Conservation (phyloP, 768 basidiomycete genomes). For the Tylopilus intermedius region DNA sequence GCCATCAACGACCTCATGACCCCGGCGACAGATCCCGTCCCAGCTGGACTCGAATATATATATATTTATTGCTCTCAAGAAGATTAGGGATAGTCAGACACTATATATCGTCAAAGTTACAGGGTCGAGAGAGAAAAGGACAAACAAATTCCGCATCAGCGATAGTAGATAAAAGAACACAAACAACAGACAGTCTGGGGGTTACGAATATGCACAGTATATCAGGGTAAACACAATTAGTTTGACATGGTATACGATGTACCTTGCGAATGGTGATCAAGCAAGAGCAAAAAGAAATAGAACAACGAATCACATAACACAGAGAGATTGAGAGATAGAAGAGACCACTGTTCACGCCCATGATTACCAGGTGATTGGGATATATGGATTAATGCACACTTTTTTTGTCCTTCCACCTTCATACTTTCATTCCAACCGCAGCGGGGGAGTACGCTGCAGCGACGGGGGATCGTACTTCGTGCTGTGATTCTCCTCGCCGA, state of each 20-base stretch:
- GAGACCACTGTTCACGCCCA: conserved; percentile 22
- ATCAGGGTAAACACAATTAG: neutral
- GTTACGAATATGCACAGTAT: neutral
- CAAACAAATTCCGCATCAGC: neutral
- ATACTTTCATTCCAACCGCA: conserved; percentile 49
- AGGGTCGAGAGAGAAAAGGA: neutral
- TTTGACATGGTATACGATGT: neutral
- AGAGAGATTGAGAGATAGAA: neutral
- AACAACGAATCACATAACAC: neutral
- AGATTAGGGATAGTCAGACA: neutral
- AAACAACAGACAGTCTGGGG: too few relatives aligned
- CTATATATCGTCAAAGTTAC: neutral
- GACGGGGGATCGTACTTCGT: conserved; percentile 43
- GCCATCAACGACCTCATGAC: too few relatives aligned
- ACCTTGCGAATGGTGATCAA: conserved; percentile 7
- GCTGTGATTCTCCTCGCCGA: conserved; percentile 32
- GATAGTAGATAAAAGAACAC: neutral
- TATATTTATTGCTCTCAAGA: neutral
- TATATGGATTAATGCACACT: conserved; percentile 20
- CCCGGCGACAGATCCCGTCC: too few relatives aligned
- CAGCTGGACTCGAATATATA: neutral
- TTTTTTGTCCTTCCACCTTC: conserved; percentile 2
- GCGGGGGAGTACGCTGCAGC: conserved; percentile 41
- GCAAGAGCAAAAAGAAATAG: neutral
- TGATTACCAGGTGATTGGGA: conserved; percentile 23